Base-by-base conservation (phyloP, 2,329 filamentous ascomycete species). In the Beauveria bassiana region DNA sequence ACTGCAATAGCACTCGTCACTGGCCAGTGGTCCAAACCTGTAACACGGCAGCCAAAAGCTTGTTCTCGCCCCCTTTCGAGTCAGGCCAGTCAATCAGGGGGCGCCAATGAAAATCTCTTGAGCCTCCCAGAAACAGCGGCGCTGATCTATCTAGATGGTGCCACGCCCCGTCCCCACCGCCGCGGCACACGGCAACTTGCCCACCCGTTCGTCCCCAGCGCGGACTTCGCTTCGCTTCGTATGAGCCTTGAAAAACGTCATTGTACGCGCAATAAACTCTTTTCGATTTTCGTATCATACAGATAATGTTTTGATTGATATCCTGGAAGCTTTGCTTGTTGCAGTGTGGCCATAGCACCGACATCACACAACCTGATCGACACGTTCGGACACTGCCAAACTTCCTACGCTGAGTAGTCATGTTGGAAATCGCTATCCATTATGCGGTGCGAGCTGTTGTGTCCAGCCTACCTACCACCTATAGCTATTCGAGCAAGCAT, bases 141-240 rank as follows among this genome's bases (percentile, higher is more conserved):
- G 51, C 51, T 26, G 51, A 54, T 54, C 51, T 54, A 54, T 54
- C 51, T 54, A 42, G 51, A 54, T 54, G 51, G 51, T 43, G 20
- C 22, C 20, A 42, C 26, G 51, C n/a, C 34, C 20, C 9, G 16
- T 43, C 51, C 26, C 51, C 51, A 54, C 51, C 20, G 38, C 51
- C n/a, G 16, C 34, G 34, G 14, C 34, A 38, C 34, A 38, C 34
- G 34, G 34, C 34, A 38, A n/a, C 34, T 22, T 52, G 22, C 14
- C 34, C 34, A 38, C 34, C 34, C 26, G 14, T 24, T 10, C 12
- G 2, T 52, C 31, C 50, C 5, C 14, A 31, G n/a, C 31, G 49
- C 49, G 34, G 28, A 52, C 22, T 38, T 9, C 18, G 12, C 12
- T n/a, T 20, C 45, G 14, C 12, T n/a, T 20, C 45, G 22, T 24